phyloP scores from a whole-genome alignment of 371 early-diverging fungal species.

The Sporodiniella umbellata region DNA sequence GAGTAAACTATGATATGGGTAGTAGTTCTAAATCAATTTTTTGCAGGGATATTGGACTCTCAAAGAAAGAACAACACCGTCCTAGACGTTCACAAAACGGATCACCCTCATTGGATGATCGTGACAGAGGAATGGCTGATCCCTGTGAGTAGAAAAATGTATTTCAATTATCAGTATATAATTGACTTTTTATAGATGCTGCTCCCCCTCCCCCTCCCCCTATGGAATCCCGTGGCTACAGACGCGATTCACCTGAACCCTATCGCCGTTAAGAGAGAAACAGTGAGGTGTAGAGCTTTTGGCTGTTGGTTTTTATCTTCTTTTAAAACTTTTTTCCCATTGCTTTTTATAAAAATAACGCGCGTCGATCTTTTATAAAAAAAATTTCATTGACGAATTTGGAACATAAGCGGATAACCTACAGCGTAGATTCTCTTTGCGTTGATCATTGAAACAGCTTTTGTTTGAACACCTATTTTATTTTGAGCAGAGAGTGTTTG shows the following conservation, averaged over 20 bases:
- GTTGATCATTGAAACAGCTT: not conserved
- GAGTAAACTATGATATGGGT: not conserved
- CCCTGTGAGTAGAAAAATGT: constrained; percentile 24
- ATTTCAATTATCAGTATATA: not conserved
- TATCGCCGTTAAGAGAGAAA: constrained; percentile 35
- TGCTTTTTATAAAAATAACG: constrained; percentile 2
- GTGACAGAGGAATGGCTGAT: constrained; percentile 20
- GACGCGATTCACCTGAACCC: constrained; percentile 36
- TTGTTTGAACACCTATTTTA: not conserved
- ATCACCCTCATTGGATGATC: constrained; percentile 24
- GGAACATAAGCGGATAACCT: not conserved
- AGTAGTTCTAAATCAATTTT: not conserved
- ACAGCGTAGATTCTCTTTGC: not conserved
- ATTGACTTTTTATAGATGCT: constrained; percentile 7
- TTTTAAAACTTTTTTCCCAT: not conserved
- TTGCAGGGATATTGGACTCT: constrained; percentile 62
- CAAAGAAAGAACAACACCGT: constrained; percentile 59
- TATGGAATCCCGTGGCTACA: constrained; percentile 36
- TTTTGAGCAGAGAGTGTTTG: not conserved
- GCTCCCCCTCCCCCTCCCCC: constrained; percentile 31
- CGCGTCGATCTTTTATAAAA: constrained; percentile 2
- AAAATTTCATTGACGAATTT: constrained; percentile 4
- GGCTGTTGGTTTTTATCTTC: not conserved
- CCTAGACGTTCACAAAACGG: constrained; percentile 19
- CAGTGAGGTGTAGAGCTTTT: not conserved